A percentile compares a stretch with the other conserved stretches of the same genome.
Conservation (phyloP, 371 early-diverging fungal genomes). For the Enterocytospora artemiae region DNA sequence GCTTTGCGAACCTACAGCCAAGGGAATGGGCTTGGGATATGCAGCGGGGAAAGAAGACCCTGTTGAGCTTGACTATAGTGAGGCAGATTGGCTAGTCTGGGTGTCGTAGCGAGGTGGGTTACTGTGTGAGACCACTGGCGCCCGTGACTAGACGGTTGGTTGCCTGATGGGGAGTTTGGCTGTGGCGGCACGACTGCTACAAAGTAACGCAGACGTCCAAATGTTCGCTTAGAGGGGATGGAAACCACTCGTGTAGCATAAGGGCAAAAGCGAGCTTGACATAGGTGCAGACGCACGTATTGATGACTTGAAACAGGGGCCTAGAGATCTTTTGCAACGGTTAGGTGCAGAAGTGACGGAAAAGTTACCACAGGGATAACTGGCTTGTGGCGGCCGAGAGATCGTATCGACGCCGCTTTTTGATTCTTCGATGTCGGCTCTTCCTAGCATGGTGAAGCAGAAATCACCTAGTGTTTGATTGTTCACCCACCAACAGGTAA, state of each 20-base stretch:
- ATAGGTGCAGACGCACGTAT: conserved; percentile 60
- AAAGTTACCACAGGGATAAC: conserved; percentile 67
- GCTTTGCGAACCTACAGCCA: conserved; percentile 64
- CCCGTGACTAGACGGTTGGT: not conserved
- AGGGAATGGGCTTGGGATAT: conserved; percentile 62
- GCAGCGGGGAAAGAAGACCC: conserved; percentile 62
- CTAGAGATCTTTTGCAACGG: conserved; percentile 62
- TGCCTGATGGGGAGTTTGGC: conserved; percentile 44
- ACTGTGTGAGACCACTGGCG: conserved; percentile 36
- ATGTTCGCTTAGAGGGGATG: conserved; percentile 26
- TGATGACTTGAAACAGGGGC: conserved; percentile 59
- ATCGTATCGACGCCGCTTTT: conserved; percentile 66
- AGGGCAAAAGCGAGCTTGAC: conserved; percentile 62
- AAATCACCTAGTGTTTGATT: conserved; percentile 63
- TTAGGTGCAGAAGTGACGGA: conserved; percentile 62
- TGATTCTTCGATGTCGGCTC: conserved; percentile 65
- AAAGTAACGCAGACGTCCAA: conserved; percentile 43
- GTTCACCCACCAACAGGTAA: conserved; percentile 64
- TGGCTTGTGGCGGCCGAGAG: conserved; percentile 64
- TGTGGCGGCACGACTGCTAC: conserved; percentile 47
- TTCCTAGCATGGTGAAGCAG: conserved; percentile 64
- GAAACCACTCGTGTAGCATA: conserved; percentile 46
- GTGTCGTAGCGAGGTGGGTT: conserved; percentile 30
- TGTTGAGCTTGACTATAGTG: conserved; percentile 46
- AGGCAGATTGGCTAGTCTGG: not conserved